Percentiles rank a stretch among this genome's conserved stretches.
phyloP scores from a whole-genome alignment of 1,139 yeast species.

The Geotrichum klebahnii region DNA sequence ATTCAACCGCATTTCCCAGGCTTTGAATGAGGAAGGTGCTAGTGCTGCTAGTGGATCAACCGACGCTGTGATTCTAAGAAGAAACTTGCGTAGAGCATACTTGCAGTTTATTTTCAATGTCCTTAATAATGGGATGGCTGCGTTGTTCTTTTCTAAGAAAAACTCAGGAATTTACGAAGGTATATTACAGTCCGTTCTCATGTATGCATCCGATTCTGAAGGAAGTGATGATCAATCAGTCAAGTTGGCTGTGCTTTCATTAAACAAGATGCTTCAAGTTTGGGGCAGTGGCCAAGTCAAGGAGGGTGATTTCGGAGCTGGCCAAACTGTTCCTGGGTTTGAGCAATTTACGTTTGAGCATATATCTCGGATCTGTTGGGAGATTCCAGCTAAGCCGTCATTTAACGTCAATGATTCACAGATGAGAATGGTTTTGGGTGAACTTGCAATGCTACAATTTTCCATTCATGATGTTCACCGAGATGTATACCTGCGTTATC shows the following conservation, averaged over 20 bases:
- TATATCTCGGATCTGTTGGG: conserved; percentile 66
- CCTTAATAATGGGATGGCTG: conserved; percentile 72
- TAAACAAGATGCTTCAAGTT: conserved; percentile 60
- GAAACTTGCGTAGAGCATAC: conserved; percentile 61
- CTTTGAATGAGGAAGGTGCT: conserved; percentile 46
- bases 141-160: conserved; percentile 65
- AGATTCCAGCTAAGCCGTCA: conserved; percentile 69
- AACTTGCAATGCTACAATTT: conserved; percentile 66
- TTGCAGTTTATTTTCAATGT: conserved; percentile 65
- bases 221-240: conserved; percentile 50
- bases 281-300: conserved; percentile 67
- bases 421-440: conserved; percentile 67
- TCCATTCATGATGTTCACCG: conserved; percentile 47
- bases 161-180: conserved; percentile 61
- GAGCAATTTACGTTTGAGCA: conserved; percentile 64
- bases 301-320: conserved; percentile 56
- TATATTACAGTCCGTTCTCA: conserved; percentile 61
- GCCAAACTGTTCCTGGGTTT: conserved; percentile 62
- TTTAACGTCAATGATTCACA: conserved; percentile 76
- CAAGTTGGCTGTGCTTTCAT: conserved; percentile 65
- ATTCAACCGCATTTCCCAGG: conserved; percentile 57
- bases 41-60: conserved; percentile 39
- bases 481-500: conserved; percentile 31
- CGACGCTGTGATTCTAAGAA: conserved; percentile 41
- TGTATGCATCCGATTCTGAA: conserved; percentile 55